phyloP scores from a whole-genome alignment of 805 yeast genomes.

The Schwanniomyces polymorphus region DNA sequence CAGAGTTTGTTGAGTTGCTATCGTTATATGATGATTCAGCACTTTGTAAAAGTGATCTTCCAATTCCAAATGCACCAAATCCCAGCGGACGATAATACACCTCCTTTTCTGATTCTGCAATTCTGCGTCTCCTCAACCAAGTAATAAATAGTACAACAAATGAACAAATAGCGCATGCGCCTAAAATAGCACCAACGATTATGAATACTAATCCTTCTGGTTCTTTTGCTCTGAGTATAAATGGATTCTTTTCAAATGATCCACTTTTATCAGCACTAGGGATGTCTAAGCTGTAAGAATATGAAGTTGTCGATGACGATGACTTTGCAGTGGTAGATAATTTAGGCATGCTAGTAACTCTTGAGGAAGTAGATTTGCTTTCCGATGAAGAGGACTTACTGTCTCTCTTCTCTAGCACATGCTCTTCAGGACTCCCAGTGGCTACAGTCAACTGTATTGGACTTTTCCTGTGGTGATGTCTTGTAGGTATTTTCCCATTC shows the following conservation, averaged over 20 bases:
- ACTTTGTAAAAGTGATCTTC: slow-evolving; percentile 7
- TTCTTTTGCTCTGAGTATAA: slow-evolving; percentile 18
- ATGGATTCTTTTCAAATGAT: slow-evolving; percentile 34
- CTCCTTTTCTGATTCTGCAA: slow-evolving; percentile 33
- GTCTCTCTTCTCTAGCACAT: neutral
- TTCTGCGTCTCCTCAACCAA: slow-evolving; percentile 19
- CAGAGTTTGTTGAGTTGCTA: slow-evolving; percentile 11
- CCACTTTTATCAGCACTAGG: slow-evolving; percentile 4
- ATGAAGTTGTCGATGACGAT: slow-evolving; percentile 1
- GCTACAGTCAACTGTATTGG: neutral
- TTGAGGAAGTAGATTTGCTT: neutral
- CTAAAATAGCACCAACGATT: slow-evolving; percentile 37
- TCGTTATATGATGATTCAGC: slow-evolving; percentile 24
- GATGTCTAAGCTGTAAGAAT: slow-evolving; percentile 9
- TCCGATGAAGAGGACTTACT: neutral
- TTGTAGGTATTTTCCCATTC: neutral
- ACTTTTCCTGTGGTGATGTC: neutral
- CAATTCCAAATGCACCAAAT: slow-evolving; percentile 7
- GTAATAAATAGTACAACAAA: slow-evolving; percentile 15
- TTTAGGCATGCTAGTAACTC: neutral
- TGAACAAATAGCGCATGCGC: slow-evolving; percentile 5
- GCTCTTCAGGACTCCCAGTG: neutral
- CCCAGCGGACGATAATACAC: slow-evolving; percentile 21
- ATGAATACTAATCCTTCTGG: slow-evolving; percentile 44
- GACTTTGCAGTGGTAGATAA: neutral